phyloP scores from a whole-genome alignment of 2,329 filamentous ascomycete species.

The Aureobasidium uvarum region DNA sequence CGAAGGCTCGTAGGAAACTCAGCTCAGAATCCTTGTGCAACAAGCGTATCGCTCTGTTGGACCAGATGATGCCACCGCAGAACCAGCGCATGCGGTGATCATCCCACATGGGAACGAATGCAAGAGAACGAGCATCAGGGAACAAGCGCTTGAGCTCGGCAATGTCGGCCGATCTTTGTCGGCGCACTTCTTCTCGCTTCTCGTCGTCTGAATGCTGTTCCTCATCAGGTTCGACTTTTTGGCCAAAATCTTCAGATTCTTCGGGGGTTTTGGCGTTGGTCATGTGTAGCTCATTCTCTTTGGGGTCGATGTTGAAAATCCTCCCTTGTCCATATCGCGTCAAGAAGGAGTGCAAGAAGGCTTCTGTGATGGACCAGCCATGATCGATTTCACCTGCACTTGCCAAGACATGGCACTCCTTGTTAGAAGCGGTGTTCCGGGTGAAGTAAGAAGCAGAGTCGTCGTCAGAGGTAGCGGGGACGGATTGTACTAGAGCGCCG shows the following conservation, averaged over 20 bases:
- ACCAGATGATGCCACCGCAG: slow-evolving; percentile 49
- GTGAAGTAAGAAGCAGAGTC: slow-evolving; percentile 3
- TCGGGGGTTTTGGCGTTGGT: not conserved
- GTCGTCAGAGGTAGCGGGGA: not conserved
- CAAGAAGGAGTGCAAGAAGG: slow-evolving; percentile 31
- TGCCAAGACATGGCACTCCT: not conserved
- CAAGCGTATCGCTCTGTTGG: slow-evolving; percentile 46
- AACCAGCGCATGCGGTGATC: slow-evolving; percentile 41
- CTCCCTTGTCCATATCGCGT: slow-evolving; percentile 32
- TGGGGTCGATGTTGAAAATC: slow-evolving; percentile 32
- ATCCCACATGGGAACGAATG: slow-evolving; percentile 56
- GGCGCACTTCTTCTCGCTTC: not conserved
- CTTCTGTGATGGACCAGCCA: slow-evolving; percentile 27
- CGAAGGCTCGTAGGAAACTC: slow-evolving; percentile 46
- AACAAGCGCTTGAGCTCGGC: slow-evolving; percentile 34
- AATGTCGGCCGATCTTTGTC: slow-evolving; percentile 8
- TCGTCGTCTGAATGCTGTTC: not conserved
- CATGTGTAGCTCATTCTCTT: not conserved
- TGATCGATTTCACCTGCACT: not conserved
- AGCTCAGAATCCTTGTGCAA: slow-evolving; percentile 44
- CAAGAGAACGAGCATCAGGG: slow-evolving; percentile 46
- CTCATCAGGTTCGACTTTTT: slow-evolving; percentile 7
- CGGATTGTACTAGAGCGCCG: slow-evolving; percentile 30
- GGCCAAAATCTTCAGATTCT: not conserved
- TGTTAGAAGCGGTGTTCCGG: not conserved